Base-by-base conservation (phyloP, 192 early-diverging fungal genomes). In the Coemansia reversa region DNA sequence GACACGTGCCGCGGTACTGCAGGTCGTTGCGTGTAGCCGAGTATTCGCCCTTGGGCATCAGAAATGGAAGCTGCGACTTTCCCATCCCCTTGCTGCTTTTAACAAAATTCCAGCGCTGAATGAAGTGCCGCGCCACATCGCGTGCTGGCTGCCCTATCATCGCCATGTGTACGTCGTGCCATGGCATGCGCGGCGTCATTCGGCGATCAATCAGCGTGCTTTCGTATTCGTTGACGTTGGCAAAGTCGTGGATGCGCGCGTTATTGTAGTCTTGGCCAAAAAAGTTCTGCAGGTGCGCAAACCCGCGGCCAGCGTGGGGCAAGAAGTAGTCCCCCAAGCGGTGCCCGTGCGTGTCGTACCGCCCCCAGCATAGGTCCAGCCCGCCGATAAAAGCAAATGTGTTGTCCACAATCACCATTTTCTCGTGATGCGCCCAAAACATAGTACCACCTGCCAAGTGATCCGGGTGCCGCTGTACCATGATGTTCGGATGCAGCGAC, bases 381-480 rank as follows among this genome's bases (percentile, higher is more conserved):
- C 93, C 93, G 63, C 93, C 93, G 60, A 94, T 87, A 48, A 93
- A 94, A 2, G 90, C 92, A 59, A 93, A 67, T 28, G 85, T 86
- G 60, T 87, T 84, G 70, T 94, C 93, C 16, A 94, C 82, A 5
- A 93, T 79, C 0, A 88, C 86, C 25, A 91, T 90, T 86, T 94
- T 94, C 75, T 89, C 89, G 65, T 90, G 89, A 66, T 91, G 89
- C 23, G 93, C 91, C 93, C 93, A 94, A 79, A 91, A 89, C 65
- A 89, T 75, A 18, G 84, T 89, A 8, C 88, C 89, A 19, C 84
- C 87, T 29, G 92, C 76, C 57, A 72, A 65, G 55, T 92, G 88
- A 74, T 93, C 91, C 23, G 93, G 91, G 71, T 94, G 90, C 6
- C 93, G 75, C 73, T 90, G 86, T n/a, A 94, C 91, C 74, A 83